Evolutionary conservation across 1,284 basidiomycete species (phyloP), one percentile per base, ranked within the genome.

Genomic region (Meira miltonrushii): DNA sequence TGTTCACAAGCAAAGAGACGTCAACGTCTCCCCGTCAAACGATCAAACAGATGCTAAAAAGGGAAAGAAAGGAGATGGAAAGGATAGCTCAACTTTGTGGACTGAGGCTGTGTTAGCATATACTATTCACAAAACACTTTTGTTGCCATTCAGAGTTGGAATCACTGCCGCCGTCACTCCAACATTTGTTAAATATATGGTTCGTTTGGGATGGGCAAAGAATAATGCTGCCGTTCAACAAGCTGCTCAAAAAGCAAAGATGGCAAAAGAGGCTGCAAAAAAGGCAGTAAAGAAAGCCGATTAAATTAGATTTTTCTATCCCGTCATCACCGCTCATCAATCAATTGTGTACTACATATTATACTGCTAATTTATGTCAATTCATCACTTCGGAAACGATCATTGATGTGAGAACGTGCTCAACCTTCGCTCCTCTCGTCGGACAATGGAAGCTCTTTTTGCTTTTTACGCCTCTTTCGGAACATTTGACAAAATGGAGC

Each of bases 71-170:
- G 28, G 28, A 33, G 28, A 33, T 8, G 28, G 28, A 33, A 33
- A 33, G 28, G 47, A 25, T 33, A 47, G 21, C n/a, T 37, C 25
- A 54, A 55, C 54, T 5, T 57, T 96, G 8, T 93, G 90, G 79
- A 92, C 93, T 39, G 95, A 96, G 84, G 80, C 92, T 43, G 85
- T 91, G 0, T 81, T 98, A 61, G 94, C 95, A 7, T 98, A 93
- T 79, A 89, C 89, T 8, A 86, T 98, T 56, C 94, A 98, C 84
- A 98, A 98, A 81, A 95, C 92, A 0, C 77, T 92, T 0, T 87
- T 97, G 72, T 78, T 97, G n/a, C 94, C 95, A 6, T 79, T 97
- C 19, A 82, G 95, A 21, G 85, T 96, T 0, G 93, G 90, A 0
- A 79, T 94, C 62, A 96, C 94, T 0, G 92, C 90, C 1, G 87